Evolutionary conservation across 441 rosid species (phyloP).

Genomic region (Adansonia grandidieri): DNA sequence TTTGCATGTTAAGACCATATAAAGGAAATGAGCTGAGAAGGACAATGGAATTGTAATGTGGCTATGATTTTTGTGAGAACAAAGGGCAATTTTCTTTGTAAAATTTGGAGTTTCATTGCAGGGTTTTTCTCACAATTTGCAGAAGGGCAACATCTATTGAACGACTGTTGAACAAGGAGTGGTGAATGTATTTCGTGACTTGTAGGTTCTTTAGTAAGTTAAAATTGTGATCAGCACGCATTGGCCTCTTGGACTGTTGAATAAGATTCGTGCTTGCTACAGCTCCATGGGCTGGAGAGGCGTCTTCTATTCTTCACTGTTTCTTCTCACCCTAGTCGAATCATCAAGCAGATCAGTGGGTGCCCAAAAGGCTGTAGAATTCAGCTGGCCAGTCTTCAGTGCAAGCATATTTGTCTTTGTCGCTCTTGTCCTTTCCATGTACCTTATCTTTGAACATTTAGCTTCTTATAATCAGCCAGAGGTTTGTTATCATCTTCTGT

Average conservation of each 20-base stretch:
- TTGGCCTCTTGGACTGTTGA: slow-evolving; percentile 20
- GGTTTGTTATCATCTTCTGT: slow-evolving; percentile 48
- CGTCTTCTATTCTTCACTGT: slow-evolving; percentile 51
- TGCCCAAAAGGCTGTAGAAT: slow-evolving; percentile 42
- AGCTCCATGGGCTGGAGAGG: slow-evolving; percentile 66
- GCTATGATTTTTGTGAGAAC: neutral
- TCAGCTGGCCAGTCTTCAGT: slow-evolving; percentile 84
- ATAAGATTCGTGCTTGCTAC: slow-evolving; percentile 18
- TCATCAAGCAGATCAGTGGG: slow-evolving; percentile 56
- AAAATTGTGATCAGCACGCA: slow-evolving; percentile 20
- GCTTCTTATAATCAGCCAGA: slow-evolving; percentile 94
- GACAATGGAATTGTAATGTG: slow-evolving; percentile 1
- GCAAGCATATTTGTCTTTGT: slow-evolving; percentile 80
- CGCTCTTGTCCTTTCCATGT: slow-evolving; percentile 81
- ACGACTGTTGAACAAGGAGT: slow-evolving; percentile 5
- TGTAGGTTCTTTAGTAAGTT: slow-evolving; percentile 17
- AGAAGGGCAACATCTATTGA: slow-evolving; percentile 19
- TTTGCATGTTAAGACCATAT: neutral
- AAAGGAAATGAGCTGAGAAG: neutral
- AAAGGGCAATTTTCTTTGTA: slow-evolving; percentile 10
- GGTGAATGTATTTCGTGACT: neutral
- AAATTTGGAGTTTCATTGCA: neutral
- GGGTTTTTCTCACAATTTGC: slow-evolving; percentile 9
- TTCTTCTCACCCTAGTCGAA: slow-evolving; percentile 58
- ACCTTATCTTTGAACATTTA: slow-evolving; percentile 85